These are phyloP conservation scores for Nigrospora oryzae DNA, from an alignment of 2,329 filamentous ascomycete species.

Conservation along the genomic window DNA sequence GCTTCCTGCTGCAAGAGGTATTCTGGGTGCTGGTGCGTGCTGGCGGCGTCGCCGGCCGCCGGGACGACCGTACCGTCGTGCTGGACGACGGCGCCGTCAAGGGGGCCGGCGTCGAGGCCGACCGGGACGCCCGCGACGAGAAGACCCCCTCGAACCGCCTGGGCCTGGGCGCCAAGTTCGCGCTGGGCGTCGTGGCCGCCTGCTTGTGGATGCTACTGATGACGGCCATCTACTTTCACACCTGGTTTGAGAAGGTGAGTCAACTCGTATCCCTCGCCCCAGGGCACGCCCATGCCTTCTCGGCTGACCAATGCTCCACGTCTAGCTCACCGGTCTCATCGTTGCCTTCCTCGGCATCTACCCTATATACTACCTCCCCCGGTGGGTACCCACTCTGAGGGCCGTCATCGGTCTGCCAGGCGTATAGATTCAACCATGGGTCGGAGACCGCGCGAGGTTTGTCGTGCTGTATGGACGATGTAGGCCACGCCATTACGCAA, in stretches of 20 bases:
- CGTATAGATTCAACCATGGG: conserved; percentile 2
- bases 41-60: conserved; percentile 26
- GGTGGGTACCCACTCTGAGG: conserved; percentile 13
- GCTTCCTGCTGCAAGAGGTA: conserved; percentile 75
- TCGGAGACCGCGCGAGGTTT: no score
- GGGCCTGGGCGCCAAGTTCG: conserved; percentile 44
- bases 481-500: no score
- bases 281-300: not conserved
- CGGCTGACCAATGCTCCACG: no score
- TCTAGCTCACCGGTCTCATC: conserved; percentile 38
- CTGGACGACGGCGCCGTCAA: conserved; percentile 60
- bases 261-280: not conserved
- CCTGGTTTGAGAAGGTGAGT: conserved; percentile 90
- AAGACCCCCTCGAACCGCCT: conserved; percentile 21
- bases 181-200: conserved; percentile 56
- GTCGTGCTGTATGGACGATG: no score
- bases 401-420: conserved; percentile 14
- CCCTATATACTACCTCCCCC: conserved; percentile 13
- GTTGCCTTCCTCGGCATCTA: conserved; percentile 14
- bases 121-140: conserved; percentile 10
- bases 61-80: conserved; percentile 58
- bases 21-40: conserved; percentile 45
- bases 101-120: conserved; percentile 42
- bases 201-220: conserved; percentile 96
- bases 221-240: conserved; percentile 98